Percentiles rank a stretch among this genome's conserved stretches.
These are phyloP conservation scores for Monosporozyma servazzii DNA, from an alignment of 805 yeast species.

Conservation along the genomic window DNA sequence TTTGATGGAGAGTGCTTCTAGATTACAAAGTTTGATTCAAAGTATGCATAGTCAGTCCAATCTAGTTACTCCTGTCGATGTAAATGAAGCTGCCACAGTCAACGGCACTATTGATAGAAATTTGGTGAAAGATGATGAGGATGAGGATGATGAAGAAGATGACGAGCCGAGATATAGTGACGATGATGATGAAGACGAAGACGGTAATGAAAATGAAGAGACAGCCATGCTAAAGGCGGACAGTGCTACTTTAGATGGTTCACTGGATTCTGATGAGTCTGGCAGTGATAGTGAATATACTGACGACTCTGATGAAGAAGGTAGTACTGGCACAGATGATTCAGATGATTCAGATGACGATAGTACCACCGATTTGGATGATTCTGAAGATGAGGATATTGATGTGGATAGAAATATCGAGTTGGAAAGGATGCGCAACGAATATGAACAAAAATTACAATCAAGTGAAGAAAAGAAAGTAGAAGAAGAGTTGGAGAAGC, in stretches of 20 bases:
- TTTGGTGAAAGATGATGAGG: slow-evolving; percentile 1
- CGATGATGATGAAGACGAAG: slow-evolving; percentile 6
- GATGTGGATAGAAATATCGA: slow-evolving; percentile 28
- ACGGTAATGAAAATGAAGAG: slow-evolving; percentile 10
- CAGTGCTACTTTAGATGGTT: slow-evolving; percentile 24
- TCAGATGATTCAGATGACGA: slow-evolving; percentile 17
- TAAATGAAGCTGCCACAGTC: not conserved
- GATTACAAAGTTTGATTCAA: slow-evolving; percentile 19
- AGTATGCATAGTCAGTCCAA: not conserved
- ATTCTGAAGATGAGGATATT: slow-evolving; percentile 20
- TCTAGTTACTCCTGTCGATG: not conserved
- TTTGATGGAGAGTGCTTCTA: slow-evolving; percentile 36
- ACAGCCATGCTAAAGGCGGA: slow-evolving; percentile 21
- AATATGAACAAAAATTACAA: slow-evolving; percentile 30
- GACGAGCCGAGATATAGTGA: slow-evolving; percentile 2
- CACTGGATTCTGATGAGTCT: slow-evolving; percentile 13
- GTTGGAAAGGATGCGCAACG: slow-evolving; percentile 29
- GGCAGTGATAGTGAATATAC: slow-evolving; percentile 8
- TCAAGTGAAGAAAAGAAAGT: slow-evolving; percentile 38
- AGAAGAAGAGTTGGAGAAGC: slow-evolving; percentile 46
- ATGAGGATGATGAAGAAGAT: not conserved
- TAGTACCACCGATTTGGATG: slow-evolving; percentile 14
- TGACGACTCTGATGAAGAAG: slow-evolving; percentile 22
- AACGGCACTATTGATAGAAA: not conserved
- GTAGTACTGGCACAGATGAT: slow-evolving; percentile 16